These are phyloP conservation scores for Helicostylum pulchrum DNA, from an alignment of 192 early-diverging fungal species.

Conservation along the genomic window DNA sequence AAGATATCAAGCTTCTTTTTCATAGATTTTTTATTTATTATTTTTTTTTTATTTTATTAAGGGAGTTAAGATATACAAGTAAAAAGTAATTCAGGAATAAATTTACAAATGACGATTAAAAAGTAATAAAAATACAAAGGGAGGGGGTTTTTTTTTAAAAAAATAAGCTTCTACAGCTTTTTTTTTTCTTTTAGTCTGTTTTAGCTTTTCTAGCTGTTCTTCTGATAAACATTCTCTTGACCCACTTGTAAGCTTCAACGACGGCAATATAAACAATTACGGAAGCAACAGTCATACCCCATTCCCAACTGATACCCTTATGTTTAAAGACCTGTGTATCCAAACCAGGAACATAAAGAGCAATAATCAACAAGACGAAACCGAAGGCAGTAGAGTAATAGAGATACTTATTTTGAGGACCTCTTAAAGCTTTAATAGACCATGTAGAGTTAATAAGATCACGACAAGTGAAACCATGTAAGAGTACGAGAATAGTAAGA, in stretches of 20 bases:
- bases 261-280: constrained; percentile 57
- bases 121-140: no score
- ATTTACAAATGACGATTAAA: no score
- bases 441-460: constrained; percentile 62
- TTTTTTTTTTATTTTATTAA: no score
- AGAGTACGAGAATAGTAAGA: constrained; percentile 64
- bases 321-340: constrained; percentile 63
- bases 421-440: constrained; percentile 40
- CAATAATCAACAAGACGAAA: constrained; percentile 47
- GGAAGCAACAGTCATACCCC: constrained; percentile 62
- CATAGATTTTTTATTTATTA: no score
- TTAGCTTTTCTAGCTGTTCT: no score
- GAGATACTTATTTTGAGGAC: constrained; percentile 54
- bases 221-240: not conserved
- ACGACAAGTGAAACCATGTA: constrained; percentile 78
- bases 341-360: constrained; percentile 66
- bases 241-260: constrained; percentile 65
- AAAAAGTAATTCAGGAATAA: no score
- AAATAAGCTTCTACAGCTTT: no score
- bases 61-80: no score
- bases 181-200: no score
- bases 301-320: constrained; percentile 66
- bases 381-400: constrained; percentile 45
- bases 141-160: no score
- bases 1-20: no score